Conservation (phyloP, 2,329 filamentous ascomycete genomes). For the Talaromyces sp. region DNA sequence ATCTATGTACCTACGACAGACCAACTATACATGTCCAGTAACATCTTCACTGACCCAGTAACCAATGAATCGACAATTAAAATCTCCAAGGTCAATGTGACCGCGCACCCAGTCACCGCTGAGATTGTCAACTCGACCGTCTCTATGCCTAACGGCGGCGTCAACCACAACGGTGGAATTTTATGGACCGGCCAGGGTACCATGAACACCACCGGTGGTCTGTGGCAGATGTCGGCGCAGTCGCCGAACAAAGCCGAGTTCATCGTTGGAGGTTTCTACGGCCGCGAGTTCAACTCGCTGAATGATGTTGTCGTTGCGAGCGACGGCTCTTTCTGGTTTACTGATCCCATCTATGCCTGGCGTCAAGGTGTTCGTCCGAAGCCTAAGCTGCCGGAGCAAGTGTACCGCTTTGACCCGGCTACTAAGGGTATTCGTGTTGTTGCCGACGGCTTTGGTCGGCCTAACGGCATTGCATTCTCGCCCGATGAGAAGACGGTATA, state of each 20-base stretch:
- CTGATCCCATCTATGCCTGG: slow-evolving; percentile 43
- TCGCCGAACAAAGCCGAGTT: slow-evolving; percentile 29
- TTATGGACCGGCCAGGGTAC: slow-evolving; percentile 50
- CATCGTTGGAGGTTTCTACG: slow-evolving; percentile 38
- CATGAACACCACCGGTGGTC: slow-evolving; percentile 20
- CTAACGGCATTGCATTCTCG: slow-evolving; percentile 48
- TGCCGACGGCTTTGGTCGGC: slow-evolving; percentile 42
- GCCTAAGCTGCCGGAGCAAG: slow-evolving; percentile 39
- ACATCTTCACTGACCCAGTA: slow-evolving; percentile 29
- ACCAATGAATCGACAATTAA: slow-evolving; percentile 23
- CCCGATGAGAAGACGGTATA: slow-evolving; percentile 44
- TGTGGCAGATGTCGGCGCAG: slow-evolving; percentile 26
- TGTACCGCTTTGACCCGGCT: slow-evolving; percentile 45
- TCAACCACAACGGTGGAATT: slow-evolving; percentile 48
- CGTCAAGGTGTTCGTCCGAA: slow-evolving; percentile 36
- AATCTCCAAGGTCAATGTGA: slow-evolving; percentile 21
- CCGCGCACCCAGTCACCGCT: slow-evolving; percentile 18
- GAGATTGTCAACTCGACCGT: slow-evolving; percentile 44
- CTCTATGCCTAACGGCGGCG: slow-evolving; percentile 54
- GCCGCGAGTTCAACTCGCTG: slow-evolving; percentile 31
- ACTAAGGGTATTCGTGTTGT: slow-evolving; percentile 42
- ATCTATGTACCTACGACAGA: slow-evolving; percentile 40
- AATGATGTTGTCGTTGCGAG: slow-evolving; percentile 43
- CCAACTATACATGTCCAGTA: slow-evolving; percentile 46
- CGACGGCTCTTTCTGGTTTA: slow-evolving; percentile 45